Evolutionary conservation across 2,329 filamentous ascomycete species (phyloP).

Genomic region (Alternaria panax): DNA sequence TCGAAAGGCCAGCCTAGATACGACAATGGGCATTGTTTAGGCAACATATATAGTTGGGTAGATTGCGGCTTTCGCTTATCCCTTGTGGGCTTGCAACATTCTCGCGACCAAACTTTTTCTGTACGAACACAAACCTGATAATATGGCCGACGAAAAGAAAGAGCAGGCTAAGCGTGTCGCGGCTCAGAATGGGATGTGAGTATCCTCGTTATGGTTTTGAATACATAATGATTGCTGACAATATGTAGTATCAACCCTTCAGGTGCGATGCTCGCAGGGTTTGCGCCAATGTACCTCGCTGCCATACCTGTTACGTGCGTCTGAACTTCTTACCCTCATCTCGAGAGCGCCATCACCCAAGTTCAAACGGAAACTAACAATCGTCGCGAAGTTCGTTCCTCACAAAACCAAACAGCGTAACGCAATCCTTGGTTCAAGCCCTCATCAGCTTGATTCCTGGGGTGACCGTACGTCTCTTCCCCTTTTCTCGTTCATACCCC

Average conservation of each 20-base stretch:
- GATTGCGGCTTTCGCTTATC: not conserved
- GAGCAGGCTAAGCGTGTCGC: constrained; percentile 23
- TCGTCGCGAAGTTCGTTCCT: constrained; percentile 18
- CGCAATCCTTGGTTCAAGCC: constrained; percentile 30
- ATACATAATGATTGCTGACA: not conserved
- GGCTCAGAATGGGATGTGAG: constrained; percentile 28
- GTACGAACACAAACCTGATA: not conserved
- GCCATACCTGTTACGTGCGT: constrained; percentile 29
- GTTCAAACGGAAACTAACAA: not conserved
- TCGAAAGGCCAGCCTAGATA: constrained; percentile 6
- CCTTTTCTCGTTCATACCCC: too few species aligned
- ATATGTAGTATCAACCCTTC: constrained; percentile 25
- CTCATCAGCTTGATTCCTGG: constrained; percentile 31
- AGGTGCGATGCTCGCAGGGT: constrained; percentile 22
- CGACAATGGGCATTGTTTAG: not conserved
- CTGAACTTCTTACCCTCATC: not conserved
- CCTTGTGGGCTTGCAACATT: not conserved
- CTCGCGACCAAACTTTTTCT: not conserved
- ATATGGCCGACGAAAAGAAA: constrained; percentile 33
- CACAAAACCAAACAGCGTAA: constrained; percentile 29
- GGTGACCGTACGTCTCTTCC: constrained; percentile 18
- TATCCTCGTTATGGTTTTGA: not conserved
- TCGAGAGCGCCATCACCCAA: not conserved
- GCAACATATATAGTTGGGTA: not conserved
- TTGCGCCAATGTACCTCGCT: constrained; percentile 30